Base-by-base conservation (phyloP, 2,329 filamentous ascomycete species). In the Elsinoe arachidis region DNA sequence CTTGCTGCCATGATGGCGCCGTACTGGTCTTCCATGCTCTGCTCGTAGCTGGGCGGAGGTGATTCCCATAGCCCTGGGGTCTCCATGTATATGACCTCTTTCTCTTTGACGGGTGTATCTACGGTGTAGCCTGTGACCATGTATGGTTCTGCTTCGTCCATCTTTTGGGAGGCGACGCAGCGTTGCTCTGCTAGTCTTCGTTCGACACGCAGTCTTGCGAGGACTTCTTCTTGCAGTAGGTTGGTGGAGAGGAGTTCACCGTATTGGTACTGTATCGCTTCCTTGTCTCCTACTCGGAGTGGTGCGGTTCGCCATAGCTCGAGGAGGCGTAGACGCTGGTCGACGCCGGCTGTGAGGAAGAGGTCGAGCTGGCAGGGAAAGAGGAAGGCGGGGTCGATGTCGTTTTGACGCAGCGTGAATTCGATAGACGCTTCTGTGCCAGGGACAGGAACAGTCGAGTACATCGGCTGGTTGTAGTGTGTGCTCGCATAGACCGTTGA, bases 281-380 rank as follows among this genome's bases (percentile, higher is more conserved):
- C 61, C 51, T 66, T 63, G 39, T 68, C 64, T 23, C 72, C 70
- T 61, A 80, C 81, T 41, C 77, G 80, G 0, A 87, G 87, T 19
- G 88, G 88, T 58, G 83, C 88, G 63, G 91, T 89, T 59, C 83
- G 84, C 90, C 90, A 96, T 14, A 95, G 82, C 69, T 95, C 86
- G 38, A 95, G 77, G 14, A 96, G 78, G 19, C 88, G 82, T 58
- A 84, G 74, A 66, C 86, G 83, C 70, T 95, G 88, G 43, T 85
- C 78, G 21, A 80, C 75, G 58, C 87, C 84, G 55, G 88, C 89
- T 61, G 85, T 83, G 63, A 82, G 82, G 76, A 95, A 95, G 39
- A 96, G 81, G 59, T 87, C 80, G 54, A 91, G 72, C 69, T 96
- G 90, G 3, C 85, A 85, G 4, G 83, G 79, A 11, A 87, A 87